Evolutionary conservation across 768 basidiomycete genomes (phyloP).

Genomic region (Wakefieldia striispora): DNA sequence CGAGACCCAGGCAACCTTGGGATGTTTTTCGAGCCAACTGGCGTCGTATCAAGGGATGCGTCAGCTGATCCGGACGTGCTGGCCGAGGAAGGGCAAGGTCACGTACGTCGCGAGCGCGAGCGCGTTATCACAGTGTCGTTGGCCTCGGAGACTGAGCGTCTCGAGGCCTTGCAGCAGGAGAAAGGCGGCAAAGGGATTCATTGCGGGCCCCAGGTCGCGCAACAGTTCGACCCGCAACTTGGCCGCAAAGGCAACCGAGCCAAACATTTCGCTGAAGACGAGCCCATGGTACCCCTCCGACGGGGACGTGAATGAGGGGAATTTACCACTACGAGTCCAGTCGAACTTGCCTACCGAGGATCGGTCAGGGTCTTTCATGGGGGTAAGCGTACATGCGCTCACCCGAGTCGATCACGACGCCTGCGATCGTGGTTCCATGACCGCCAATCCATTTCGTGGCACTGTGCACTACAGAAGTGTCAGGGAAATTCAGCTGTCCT

Average conservation of each 20-base stretch:
- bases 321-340: constrained; percentile 50
- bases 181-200: constrained; percentile 60
- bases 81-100: background rate
- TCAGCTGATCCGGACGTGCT: background rate
- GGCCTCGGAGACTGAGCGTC: constrained; percentile 58
- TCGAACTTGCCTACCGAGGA: constrained; percentile 49
- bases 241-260: constrained; percentile 47
- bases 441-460: constrained; percentile 71
- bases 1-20: constrained; percentile 70
- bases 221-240: constrained; percentile 51
- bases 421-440: constrained; percentile 66
- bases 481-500: background rate
- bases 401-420: constrained; percentile 61
- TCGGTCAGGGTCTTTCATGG: background rate
- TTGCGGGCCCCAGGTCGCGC: constrained; percentile 51
- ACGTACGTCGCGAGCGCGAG: constrained; percentile 44
- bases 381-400: constrained; percentile 34
- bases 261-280: constrained; percentile 49
- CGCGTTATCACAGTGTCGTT: constrained; percentile 59
- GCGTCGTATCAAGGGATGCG: no score
- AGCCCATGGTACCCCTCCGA: constrained; percentile 58
- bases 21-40: constrained; percentile 60
- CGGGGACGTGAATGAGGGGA: constrained; percentile 56
- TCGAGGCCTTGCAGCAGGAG: constrained; percentile 60
- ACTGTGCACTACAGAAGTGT: constrained; percentile 41